A percentile compares a stretch with the other conserved stretches of the same genome.
These are phyloP conservation scores for Rhodotorula kratochvilovae DNA, from an alignment of 768 basidiomycete genomes.

Conservation along the genomic window DNA sequence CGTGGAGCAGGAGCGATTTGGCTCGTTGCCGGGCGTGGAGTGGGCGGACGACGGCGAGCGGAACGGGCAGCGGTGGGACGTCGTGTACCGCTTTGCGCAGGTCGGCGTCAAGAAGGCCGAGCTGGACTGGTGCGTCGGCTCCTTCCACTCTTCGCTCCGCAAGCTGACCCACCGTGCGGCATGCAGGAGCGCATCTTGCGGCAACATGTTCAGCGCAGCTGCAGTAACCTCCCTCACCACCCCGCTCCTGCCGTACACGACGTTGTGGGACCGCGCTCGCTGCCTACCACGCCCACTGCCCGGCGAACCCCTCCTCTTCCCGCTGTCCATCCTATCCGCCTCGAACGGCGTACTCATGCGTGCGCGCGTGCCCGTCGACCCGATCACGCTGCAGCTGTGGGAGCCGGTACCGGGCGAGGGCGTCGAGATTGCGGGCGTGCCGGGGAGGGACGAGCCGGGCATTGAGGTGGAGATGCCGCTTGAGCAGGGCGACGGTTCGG, in stretches of 20 bases:
- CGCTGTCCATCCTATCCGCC: conserved; percentile 33
- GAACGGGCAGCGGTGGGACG: conserved; percentile 11
- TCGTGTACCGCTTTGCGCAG: conserved; percentile 38
- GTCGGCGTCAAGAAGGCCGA: conserved; percentile 23
- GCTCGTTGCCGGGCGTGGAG: conserved; percentile 13
- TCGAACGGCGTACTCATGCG: conserved; percentile 33
- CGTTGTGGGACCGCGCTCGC: conserved; percentile 27
- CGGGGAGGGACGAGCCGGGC: conserved; percentile 23
- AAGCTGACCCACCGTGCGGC: background rate
- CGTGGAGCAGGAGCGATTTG: conserved; percentile 4
- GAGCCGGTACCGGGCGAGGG: conserved; percentile 22
- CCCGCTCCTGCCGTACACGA: conserved; percentile 30
- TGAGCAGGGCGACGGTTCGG: background rate
- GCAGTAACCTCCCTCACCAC: conserved; percentile 4
- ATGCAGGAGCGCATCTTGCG: conserved; percentile 28
- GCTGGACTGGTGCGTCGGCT: conserved; percentile 30
- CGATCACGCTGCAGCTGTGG: conserved; percentile 23
- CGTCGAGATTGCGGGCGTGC: conserved; percentile 34
- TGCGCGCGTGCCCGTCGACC: conserved; percentile 32
- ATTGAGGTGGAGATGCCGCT: conserved; percentile 38
- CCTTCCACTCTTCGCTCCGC: too few species aligned
- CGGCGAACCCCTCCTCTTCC: conserved; percentile 19
- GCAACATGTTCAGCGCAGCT: conserved; percentile 37
- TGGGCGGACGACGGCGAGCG: conserved; percentile 36
- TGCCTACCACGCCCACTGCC: background rate